Evolutionary conservation across 345 rosid genomes (phyloP), one percentile per base, ranked within the genome.

Genomic region (Hypericum androsaemum): DNA sequence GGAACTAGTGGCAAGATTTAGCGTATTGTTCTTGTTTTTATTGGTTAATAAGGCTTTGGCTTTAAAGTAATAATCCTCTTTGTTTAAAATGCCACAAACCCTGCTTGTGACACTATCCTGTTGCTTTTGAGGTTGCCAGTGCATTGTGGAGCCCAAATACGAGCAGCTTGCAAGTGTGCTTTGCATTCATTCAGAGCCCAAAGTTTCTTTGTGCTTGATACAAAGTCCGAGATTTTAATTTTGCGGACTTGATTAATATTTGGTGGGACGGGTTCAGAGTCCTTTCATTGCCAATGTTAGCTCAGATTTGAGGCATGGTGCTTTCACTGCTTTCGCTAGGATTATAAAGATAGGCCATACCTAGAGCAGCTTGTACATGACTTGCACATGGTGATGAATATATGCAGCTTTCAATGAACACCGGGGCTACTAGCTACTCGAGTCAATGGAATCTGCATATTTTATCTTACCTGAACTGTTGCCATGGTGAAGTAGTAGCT

Each of bases 391-490:
- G 40, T 47, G 44, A 12, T 10, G 8, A 5, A 15, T 6, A 12
- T 58, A 56, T 43, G 0, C 58, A 50, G 43, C 44, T 56, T 53
- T 57, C 38, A 39, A 13, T 58, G 44, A 45, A 45, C 47, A 16
- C 41, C 28, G 62, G 50, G 50, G 17, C 61, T 62, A 52, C 37
- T 10, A 61, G 64, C 48, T 47, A 12, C 50, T 50, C 14, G 47
- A 64, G 51, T 45, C 51, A n/a, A 55, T 67, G 64, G 58, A 63
- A 66, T 45, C 43, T 48, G 58, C 22, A 16, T 17, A n/a, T 58
- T 22, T 39, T 56, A 64, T 60, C 46, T 63, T 45, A 53, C 50
- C 39, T 59, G 39, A 9, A 36, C 46, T 53, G 53, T 45, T 59
- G 43, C 59, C 36, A 41, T 14, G 53, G 55, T 52, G 35, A 51